Percentiles rank a stretch among this genome's conserved stretches.
Evolutionary conservation across 441 rosid species (phyloP).

Genomic region (Eruca vesicaria): DNA sequence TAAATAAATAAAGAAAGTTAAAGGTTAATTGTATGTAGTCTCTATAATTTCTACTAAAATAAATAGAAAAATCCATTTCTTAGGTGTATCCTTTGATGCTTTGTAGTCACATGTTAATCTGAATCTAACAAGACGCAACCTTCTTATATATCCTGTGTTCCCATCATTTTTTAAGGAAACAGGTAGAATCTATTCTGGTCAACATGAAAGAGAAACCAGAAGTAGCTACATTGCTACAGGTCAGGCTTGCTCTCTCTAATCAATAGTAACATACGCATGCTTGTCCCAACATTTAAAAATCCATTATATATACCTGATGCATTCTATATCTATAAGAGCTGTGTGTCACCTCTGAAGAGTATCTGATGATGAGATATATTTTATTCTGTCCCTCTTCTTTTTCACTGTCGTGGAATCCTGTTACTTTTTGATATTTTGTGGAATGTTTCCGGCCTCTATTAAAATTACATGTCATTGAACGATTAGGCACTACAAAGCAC

Average conservation of each 20-base stretch:
- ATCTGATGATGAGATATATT: not conserved
- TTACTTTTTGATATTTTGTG: not conserved
- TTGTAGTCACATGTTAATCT: not conserved
- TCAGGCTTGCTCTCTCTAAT: slow-evolving; percentile 39
- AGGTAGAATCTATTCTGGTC: slow-evolving; percentile 81
- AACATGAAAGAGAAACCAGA: slow-evolving; percentile 93
- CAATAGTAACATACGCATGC: slow-evolving; percentile 13
- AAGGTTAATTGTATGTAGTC: not conserved
- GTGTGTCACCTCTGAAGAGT: slow-evolving; percentile 13
- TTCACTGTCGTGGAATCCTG: not conserved
- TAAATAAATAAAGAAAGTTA: too few relatives aligned
- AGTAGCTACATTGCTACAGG: slow-evolving; percentile 83
- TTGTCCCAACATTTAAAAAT: not conserved
- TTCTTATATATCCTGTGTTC: slow-evolving; percentile 5
- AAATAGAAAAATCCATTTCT: not conserved
- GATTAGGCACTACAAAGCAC: slow-evolving; percentile 92
- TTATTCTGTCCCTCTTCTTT: not conserved
- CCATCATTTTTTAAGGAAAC: slow-evolving; percentile 61
- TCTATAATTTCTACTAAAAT: not conserved
- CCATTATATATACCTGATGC: slow-evolving; percentile 3
- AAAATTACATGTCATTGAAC: slow-evolving; percentile 33
- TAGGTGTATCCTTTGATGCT: not conserved
- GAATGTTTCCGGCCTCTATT: slow-evolving; percentile 20
- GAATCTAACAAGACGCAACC: slow-evolving; percentile 5
- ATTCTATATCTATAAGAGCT: not conserved